A percentile compares a stretch with the other conserved stretches of the same genome.
These are phyloP conservation scores for Debaryomyces psychrophilus DNA, from an alignment of 1,139 yeast genomes.

Conservation along the genomic window DNA sequence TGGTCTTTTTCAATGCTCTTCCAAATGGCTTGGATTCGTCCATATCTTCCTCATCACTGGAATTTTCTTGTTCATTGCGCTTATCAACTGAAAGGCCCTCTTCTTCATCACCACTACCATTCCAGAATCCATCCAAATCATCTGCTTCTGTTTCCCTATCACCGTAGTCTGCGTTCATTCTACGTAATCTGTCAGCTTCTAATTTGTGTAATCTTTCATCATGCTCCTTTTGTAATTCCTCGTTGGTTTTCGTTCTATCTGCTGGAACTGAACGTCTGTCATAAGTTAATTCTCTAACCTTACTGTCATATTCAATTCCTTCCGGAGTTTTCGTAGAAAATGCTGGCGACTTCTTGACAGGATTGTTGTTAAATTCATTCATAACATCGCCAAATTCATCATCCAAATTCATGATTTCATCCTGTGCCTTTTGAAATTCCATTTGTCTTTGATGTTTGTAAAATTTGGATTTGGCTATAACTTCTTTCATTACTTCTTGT, in stretches of 20 bases:
- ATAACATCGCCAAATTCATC: slow-evolving; percentile 76
- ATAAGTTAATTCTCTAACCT: slow-evolving; percentile 76
- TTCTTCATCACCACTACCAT: slow-evolving; percentile 52
- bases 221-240: slow-evolving; percentile 73
- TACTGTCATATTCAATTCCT: slow-evolving; percentile 69
- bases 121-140: slow-evolving; percentile 67
- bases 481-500: slow-evolving; percentile 95
- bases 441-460: slow-evolving; percentile 87
- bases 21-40: slow-evolving; percentile 7
- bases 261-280: slow-evolving; percentile 94
- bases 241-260: slow-evolving; percentile 92
- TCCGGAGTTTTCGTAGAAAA: slow-evolving; percentile 42
- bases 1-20: slow-evolving; percentile 14
- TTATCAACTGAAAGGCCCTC: slow-evolving; percentile 32
- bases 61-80: slow-evolving; percentile 17
- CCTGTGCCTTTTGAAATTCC: slow-evolving; percentile 70
- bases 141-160: slow-evolving; percentile 65
- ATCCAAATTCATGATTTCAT: slow-evolving; percentile 75
- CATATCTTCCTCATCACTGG: slow-evolving; percentile 21
- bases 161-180: slow-evolving; percentile 76
- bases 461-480: slow-evolving; percentile 91
- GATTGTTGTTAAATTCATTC: slow-evolving; percentile 49
- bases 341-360: slow-evolving; percentile 19
- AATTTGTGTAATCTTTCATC: slow-evolving; percentile 67
- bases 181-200: slow-evolving; percentile 73